phyloP scores from a whole-genome alignment of 352 stramenopile genomes.

The Phytophthora uliginosa region DNA sequence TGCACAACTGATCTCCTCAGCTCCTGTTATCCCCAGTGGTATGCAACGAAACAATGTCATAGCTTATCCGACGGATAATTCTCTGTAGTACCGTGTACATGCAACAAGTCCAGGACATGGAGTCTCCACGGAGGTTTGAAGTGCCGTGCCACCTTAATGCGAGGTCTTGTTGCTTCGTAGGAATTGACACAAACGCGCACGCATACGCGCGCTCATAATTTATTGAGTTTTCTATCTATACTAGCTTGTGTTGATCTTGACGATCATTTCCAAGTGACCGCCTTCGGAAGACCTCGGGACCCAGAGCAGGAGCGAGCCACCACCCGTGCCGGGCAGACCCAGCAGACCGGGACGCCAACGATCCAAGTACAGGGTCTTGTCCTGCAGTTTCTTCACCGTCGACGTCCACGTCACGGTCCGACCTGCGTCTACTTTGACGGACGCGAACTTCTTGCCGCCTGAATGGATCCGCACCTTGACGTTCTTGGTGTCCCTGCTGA shows the following conservation, averaged over 20 bases:
- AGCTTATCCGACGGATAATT: background rate
- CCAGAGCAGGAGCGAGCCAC: conserved; percentile 67
- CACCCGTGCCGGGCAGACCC: conserved; percentile 44
- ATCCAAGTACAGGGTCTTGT: conserved; percentile 74
- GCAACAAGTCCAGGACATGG: too few species aligned
- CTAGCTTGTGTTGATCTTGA: conserved; percentile 63
- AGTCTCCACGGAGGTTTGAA: too few species aligned
- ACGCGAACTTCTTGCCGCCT: conserved; percentile 43
- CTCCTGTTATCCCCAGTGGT: too few species aligned
- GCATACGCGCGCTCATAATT: conserved; percentile 31
- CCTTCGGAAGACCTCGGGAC: conserved; percentile 47
- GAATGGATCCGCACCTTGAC: conserved; percentile 60
- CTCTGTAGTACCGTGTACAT: too few species aligned
- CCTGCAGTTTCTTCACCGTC: conserved; percentile 43
- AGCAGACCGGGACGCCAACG: conserved; percentile 69
- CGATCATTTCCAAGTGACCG: conserved; percentile 53
- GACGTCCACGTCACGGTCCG: conserved; percentile 53
- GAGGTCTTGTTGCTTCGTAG: background rate
- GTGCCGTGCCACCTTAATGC: background rate
- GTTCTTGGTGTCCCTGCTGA: conserved; percentile 52
- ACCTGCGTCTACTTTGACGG: conserved; percentile 46
- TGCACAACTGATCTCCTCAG: too few species aligned
- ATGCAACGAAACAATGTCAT: too few species aligned
- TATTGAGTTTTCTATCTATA: conserved; percentile 33
- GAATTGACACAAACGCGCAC: conserved; percentile 7